phyloP scores from a whole-genome alignment of 2,329 filamentous ascomycete genomes.

The Colletotrichum chlorophyti region DNA sequence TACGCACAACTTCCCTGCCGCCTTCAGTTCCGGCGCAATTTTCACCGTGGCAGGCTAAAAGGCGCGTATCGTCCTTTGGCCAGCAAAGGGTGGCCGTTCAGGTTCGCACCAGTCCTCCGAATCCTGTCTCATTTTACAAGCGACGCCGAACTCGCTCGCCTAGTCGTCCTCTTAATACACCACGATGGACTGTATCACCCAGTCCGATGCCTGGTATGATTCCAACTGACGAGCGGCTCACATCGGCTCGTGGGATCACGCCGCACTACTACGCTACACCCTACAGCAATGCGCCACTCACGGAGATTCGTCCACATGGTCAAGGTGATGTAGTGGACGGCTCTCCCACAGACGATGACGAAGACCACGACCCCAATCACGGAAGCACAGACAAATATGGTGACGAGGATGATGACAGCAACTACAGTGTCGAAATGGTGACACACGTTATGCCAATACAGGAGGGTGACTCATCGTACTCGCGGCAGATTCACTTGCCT shows the following conservation, averaged over 20 bases:
- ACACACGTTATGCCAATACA: constrained; percentile 29
- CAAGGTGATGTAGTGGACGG: constrained; percentile 24
- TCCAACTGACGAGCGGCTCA: constrained; percentile 40
- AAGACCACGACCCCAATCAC: constrained; percentile 34
- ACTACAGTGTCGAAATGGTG: constrained; percentile 36
- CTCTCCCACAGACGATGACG: constrained; percentile 38
- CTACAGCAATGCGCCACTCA: constrained; percentile 65
- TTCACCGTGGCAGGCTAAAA: constrained; percentile 49
- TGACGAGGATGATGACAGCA: constrained; percentile 36
- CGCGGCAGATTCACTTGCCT: constrained; percentile 44
- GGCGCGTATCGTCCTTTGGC: constrained; percentile 53
- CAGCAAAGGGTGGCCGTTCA: constrained; percentile 30
- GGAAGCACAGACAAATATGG: constrained; percentile 38
- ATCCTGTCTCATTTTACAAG: constrained; percentile 35
- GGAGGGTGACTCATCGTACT: constrained; percentile 34
- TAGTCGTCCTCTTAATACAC: constrained; percentile 58
- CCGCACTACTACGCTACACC: constrained; percentile 81
- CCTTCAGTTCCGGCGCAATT: constrained; percentile 43
- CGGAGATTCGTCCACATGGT: constrained; percentile 43
- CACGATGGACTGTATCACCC: constrained; percentile 59
- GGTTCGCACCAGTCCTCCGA: constrained; percentile 37
- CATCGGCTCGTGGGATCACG: constrained; percentile 49
- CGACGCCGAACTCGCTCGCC: constrained; percentile 66
- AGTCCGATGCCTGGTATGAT: constrained; percentile 46
- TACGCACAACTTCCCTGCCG: constrained; percentile 62